Conservation (phyloP, 768 basidiomycete genomes). For the Xerocomellus amylosporus region DNA sequence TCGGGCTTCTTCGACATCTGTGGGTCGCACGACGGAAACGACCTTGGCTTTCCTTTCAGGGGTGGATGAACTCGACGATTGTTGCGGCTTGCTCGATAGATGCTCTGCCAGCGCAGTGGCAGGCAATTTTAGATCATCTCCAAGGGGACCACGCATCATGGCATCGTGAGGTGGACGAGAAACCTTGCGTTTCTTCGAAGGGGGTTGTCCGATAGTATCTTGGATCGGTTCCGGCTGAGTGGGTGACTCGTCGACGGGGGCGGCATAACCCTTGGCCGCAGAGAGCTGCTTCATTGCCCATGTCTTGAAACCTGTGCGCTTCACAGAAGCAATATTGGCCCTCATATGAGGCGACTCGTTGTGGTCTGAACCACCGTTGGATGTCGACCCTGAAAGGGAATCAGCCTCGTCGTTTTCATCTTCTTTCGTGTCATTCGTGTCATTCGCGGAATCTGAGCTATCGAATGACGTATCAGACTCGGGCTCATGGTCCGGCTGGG, state of each 20-base stretch:
- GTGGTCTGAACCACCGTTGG: constrained; percentile 19
- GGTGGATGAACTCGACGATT: constrained; percentile 5
- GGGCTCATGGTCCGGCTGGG: constrained; percentile 28
- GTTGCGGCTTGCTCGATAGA: constrained; percentile 10
- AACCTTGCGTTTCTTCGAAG: constrained; percentile 49
- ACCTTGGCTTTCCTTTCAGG: constrained; percentile 37
- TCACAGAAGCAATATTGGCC: constrained; percentile 25
- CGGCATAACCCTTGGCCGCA: constrained; percentile 40
- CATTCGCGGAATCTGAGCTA: constrained; percentile 75
- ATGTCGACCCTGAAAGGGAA: constrained; percentile 10
- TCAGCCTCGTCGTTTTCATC: constrained; percentile 23
- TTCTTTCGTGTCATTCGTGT: constrained; percentile 45
- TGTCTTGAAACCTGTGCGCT: constrained; percentile 70
- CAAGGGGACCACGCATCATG: constrained; percentile 76
- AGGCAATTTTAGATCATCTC: constrained; percentile 67
- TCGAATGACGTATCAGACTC: constrained; percentile 66
- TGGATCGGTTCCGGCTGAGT: constrained; percentile 12
- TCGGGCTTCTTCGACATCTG: constrained; percentile 73
- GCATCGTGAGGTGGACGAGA: constrained; percentile 28
- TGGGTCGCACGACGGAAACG: constrained; percentile 57
- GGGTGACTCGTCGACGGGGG: constrained; percentile 11
- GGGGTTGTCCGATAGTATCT: constrained; percentile 9
- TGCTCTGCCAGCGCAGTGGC: constrained; percentile 60
- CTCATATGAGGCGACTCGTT: constrained; percentile 16
- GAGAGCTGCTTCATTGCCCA: constrained; percentile 85